Percentiles rank a stretch among this genome's conserved stretches.
These are phyloP conservation scores for Copromyces sp. DNA, from an alignment of 495 filamentous ascomycete species.

Conservation along the genomic window DNA sequence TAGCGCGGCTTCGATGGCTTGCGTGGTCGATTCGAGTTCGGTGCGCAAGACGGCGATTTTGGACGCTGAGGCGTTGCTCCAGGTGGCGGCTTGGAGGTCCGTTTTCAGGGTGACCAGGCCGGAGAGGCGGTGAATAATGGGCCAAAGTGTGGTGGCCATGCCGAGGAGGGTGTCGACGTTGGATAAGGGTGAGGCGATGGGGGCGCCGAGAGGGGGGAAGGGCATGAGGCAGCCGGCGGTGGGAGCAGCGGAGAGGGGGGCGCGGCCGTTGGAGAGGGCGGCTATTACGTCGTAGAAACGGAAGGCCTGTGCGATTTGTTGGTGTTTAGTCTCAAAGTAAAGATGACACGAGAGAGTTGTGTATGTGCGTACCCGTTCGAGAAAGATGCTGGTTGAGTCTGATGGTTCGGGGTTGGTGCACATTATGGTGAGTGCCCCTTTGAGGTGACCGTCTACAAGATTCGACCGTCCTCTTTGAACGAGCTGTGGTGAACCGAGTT, in stretches of 20 bases:
- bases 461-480: conserved; percentile 48
- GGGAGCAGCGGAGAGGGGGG: conserved; percentile 44
- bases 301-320: conserved; percentile 36
- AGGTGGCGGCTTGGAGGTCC: conserved; percentile 36
- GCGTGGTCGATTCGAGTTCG: conserved; percentile 44
- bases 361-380: conserved; percentile 41
- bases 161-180: conserved; percentile 53
- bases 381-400: conserved; percentile 42
- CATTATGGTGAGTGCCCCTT: conserved; percentile 51
- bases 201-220: conserved; percentile 36
- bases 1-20: conserved; percentile 47
- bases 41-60: conserved; percentile 44
- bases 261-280: conserved; percentile 50
- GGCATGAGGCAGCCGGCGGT: conserved; percentile 31
- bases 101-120: conserved; percentile 42
- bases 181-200: conserved; percentile 31
- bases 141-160: conserved; percentile 52
- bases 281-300: conserved; percentile 57
- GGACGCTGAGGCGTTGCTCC: conserved; percentile 23
- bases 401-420: conserved; percentile 34
- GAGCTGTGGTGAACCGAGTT: conserved; percentile 29
- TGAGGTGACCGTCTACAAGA: conserved; percentile 49
- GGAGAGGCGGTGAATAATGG: conserved; percentile 51
- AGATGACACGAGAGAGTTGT: neutral
- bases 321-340: neutral